These are phyloP conservation scores for Collybia sp. DNA, from an alignment of 768 basidiomycete species.

Conservation along the genomic window DNA sequence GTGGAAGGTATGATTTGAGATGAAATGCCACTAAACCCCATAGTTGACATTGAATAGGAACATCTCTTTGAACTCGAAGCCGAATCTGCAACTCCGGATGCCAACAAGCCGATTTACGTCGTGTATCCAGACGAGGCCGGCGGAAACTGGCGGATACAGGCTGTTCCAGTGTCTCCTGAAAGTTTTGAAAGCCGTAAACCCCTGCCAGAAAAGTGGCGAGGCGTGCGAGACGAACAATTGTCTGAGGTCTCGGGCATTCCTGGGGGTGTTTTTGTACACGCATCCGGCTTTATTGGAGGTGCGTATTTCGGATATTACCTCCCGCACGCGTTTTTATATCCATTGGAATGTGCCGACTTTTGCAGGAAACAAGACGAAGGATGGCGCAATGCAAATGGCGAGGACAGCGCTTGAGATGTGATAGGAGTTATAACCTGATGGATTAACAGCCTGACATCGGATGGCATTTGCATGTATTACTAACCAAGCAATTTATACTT, in stretches of 20 bases:
- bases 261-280: conserved; percentile 90
- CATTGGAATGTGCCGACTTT: neutral
- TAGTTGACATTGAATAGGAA: conserved; percentile 34
- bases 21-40: neutral
- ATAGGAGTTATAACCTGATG: neutral
- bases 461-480: no score
- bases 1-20: conserved; percentile 63
- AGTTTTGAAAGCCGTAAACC: conserved; percentile 91
- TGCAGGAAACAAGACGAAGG: conserved; percentile 83
- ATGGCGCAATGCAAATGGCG: conserved; percentile 82
- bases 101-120: conserved; percentile 70
- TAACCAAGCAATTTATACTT: no score
- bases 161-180: conserved; percentile 76
- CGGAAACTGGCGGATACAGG: conserved; percentile 87
- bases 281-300: conserved; percentile 97
- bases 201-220: conserved; percentile 91
- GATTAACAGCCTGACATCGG: no score
- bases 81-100: conserved; percentile 38
- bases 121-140: conserved; percentile 83
- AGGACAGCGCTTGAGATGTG: conserved; percentile 51
- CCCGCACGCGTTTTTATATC: conserved; percentile 2
- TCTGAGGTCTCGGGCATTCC: conserved; percentile 70
- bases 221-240: conserved; percentile 80
- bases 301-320: conserved; percentile 15
- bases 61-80: conserved; percentile 87